Evolutionary conservation across 2,329 filamentous ascomycete genomes (phyloP), one percentile per base, ranked within the genome.

Genomic region (Colletotrichum tropicale): DNA sequence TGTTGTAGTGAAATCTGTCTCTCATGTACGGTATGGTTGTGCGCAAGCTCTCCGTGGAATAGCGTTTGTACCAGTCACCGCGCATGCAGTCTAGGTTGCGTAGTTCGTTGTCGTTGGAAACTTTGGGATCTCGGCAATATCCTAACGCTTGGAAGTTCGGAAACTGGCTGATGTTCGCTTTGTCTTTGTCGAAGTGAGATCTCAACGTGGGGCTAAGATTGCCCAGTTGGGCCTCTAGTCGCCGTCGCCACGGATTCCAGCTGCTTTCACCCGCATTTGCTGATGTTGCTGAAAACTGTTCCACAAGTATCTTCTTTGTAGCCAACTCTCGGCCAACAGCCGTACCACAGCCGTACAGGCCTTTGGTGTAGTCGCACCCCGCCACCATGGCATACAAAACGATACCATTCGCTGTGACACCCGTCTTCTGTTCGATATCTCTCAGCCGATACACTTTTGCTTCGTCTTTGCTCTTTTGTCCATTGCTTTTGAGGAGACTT

Each of bases 361-460:
- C 81, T 26, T 69, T 32, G 18, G 70, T 48, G 36, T 82, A 81
- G 12, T 80, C 78, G 24, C 79, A 80, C 8, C 81, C 81, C 2
- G 78, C 78, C 68, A 82, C 76, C 38, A 79, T 77, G 3, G 80
- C 80, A 68, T 79, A 77, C 67, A 79, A 75, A 3, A 81, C 65
- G 62, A 81, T 64, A 62, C 78, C 78, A 28, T 79, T 69, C 12
- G 70, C 65, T 9, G 77, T 74, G 13, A 80, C 28, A 12, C 70
- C 62, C 8, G 55, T 28, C 21, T 16, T 28, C 8, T 3, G 55
- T n/a, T 32, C 32, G 21, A 77, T 12, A 4, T 78, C 69, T 13
- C 71, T n/a, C 26, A 80, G 72, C 9, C 71, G 66, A 5, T 75
- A 28, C 16, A 74, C 6, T 66, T 71, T 24, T 30, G 58, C 76